These are phyloP conservation scores for Drechslera avenae DNA, from an alignment of 2,329 filamentous ascomycete species.

Conservation along the genomic window DNA sequence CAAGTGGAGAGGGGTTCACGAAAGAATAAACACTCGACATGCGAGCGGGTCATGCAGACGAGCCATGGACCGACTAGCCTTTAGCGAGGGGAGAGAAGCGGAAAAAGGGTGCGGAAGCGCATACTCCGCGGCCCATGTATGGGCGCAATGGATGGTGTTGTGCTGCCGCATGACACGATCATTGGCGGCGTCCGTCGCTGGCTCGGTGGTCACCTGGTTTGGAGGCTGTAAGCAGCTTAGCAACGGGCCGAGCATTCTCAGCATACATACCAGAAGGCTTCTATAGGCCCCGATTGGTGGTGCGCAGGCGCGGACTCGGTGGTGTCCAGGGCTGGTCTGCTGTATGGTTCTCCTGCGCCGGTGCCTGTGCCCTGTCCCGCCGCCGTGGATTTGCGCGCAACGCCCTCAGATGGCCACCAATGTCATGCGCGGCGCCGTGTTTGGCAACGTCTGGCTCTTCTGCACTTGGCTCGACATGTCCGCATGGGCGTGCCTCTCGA, in stretches of 20 bases:
- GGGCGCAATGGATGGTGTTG: slow-evolving; percentile 17
- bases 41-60: slow-evolving; percentile 6
- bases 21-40: slow-evolving; percentile 1
- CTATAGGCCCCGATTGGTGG: not conserved
- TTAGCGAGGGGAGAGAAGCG: slow-evolving; percentile 1
- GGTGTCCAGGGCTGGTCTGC: not conserved
- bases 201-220: slow-evolving; percentile 17
- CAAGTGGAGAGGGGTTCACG: slow-evolving; percentile 11
- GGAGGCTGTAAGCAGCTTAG: slow-evolving; percentile 12
- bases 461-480: slow-evolving; percentile 15
- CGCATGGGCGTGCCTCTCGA: slow-evolving; percentile 22
- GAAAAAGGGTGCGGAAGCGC: slow-evolving; percentile 7
- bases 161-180: slow-evolving; percentile 30
- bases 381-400: not conserved
- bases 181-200: slow-evolving; percentile 30
- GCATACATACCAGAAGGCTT: not conserved
- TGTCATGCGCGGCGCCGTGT: slow-evolving; percentile 26
- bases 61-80: slow-evolving; percentile 10
- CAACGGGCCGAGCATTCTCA: slow-evolving; percentile 10
- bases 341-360: slow-evolving; percentile 1
- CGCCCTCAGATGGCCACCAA: not conserved
- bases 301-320: not conserved
- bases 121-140: slow-evolving; percentile 16
- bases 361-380: slow-evolving; percentile 1
- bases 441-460: slow-evolving; percentile 12